Evolutionary conservation across 2,329 filamentous ascomycete genomes (phyloP).

Genomic region (Colletotrichum sp.): DNA sequence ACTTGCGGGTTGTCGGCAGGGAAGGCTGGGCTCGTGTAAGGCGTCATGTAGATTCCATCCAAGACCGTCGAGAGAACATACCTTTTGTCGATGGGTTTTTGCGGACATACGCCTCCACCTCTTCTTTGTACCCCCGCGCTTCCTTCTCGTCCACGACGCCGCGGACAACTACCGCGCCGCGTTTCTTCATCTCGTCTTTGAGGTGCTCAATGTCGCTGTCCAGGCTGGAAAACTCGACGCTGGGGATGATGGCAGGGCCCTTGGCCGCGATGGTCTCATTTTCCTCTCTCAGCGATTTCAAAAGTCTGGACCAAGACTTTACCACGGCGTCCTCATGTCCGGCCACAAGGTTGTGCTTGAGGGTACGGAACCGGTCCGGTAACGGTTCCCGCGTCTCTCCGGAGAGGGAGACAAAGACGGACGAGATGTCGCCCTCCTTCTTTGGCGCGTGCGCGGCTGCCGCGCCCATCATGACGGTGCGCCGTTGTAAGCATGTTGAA

Average conservation of each 20-base stretch:
- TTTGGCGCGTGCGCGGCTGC: constrained; percentile 34
- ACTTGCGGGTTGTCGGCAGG: constrained; percentile 71
- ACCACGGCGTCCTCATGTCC: constrained; percentile 53
- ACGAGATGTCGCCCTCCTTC: constrained; percentile 66
- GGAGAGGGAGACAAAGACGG: constrained; percentile 65
- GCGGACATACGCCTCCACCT: constrained; percentile 68
- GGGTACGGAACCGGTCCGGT: constrained; percentile 58
- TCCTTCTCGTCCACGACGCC: constrained; percentile 68
- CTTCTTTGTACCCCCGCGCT: constrained; percentile 68
- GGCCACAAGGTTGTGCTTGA: constrained; percentile 58
- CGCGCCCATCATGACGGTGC: constrained; percentile 11
- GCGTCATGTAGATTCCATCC: background rate
- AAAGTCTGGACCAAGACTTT: constrained; percentile 53
- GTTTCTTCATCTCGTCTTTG: constrained; percentile 59
- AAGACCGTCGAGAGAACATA: constrained; percentile 17
- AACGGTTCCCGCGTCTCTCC: constrained; percentile 49
- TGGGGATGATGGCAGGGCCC: constrained; percentile 57
- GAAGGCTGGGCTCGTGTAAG: constrained; percentile 53
- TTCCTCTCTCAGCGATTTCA: constrained; percentile 49
- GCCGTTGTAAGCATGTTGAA: background rate
- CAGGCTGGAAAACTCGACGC: constrained; percentile 52
- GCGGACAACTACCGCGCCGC: constrained; percentile 68
- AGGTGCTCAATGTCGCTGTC: constrained; percentile 38
- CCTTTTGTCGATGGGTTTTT: constrained; percentile 66
- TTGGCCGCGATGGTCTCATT: constrained; percentile 49